Conservation (phyloP, 2,329 filamentous ascomycete species). For the Geoglossum cookeanum region DNA sequence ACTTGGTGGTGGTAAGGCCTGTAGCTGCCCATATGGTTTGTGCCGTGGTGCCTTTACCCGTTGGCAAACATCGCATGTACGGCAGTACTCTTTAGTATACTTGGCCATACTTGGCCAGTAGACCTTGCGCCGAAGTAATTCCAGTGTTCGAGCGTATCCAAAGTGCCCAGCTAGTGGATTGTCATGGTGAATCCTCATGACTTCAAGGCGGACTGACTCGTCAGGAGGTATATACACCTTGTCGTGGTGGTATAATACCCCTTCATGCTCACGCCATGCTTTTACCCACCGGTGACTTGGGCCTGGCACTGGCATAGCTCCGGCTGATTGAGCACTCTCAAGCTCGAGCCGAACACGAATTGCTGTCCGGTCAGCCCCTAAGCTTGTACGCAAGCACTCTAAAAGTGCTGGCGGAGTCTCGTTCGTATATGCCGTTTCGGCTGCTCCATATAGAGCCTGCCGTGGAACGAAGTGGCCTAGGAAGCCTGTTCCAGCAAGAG, state of each 20-base stretch:
- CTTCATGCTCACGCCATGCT: not conserved
- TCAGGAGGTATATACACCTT: not conserved
- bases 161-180: not conserved
- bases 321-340: no score
- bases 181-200: not conserved
- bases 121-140: not conserved
- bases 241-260: not conserved
- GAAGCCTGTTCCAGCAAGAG: not conserved
- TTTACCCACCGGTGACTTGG: not conserved
- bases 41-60: not conserved
- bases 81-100: constrained; percentile 1
- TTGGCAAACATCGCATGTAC: constrained; percentile 1
- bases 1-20: not conserved
- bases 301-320: no score
- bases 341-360: not conserved
- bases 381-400: no score
- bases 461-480: constrained; percentile 2
- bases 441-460: not conserved
- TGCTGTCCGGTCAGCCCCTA: no score
- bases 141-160: not conserved
- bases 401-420: no score
- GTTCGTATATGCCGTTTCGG: constrained; percentile 1
- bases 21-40: not conserved
- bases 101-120: not conserved
- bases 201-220: not conserved